Percentiles rank a stretch among this genome's conserved stretches.
phyloP scores from a whole-genome alignment of 768 basidiomycete species.

The Serendipita sp. region DNA sequence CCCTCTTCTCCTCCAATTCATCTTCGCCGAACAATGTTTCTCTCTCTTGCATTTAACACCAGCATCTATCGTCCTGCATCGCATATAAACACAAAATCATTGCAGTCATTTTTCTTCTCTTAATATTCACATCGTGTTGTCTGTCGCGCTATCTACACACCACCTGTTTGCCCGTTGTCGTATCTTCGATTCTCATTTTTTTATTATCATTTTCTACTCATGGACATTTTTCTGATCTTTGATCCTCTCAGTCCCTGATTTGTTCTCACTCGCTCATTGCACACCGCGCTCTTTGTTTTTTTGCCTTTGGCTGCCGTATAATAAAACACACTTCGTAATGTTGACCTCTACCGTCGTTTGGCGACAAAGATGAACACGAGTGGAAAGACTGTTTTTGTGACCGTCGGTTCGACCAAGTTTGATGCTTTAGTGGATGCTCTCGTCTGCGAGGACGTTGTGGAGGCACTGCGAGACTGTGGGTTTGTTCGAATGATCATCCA shows the following conservation, averaged over 20 bases:
- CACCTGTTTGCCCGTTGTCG: no score
- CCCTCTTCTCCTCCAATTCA: background rate
- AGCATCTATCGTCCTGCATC: background rate
- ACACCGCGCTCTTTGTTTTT: no score
- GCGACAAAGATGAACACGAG: background rate
- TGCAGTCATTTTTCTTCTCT: no score
- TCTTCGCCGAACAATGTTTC: background rate
- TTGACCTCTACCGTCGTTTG: background rate
- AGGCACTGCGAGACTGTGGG: constrained; percentile 34
- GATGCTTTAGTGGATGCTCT: constrained; percentile 49
- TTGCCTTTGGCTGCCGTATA: background rate
- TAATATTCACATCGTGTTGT: no score
- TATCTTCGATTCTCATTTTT: no score
- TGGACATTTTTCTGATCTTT: background rate
- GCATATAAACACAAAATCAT: background rate
- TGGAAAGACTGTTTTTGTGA: constrained; percentile 38
- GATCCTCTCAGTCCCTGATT: background rate
- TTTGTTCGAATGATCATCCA: constrained; percentile 55
- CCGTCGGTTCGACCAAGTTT: constrained; percentile 83
- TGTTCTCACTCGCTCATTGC: background rate
- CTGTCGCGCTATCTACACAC: no score
- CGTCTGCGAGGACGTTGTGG: constrained; percentile 41
- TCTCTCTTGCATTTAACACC: background rate
- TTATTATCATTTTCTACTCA: no score
- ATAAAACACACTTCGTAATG: background rate